Evolutionary conservation across 2,329 filamentous ascomycete species (phyloP), one percentile per base, ranked within the genome.

Genomic region (Diaporthe nobilis): DNA sequence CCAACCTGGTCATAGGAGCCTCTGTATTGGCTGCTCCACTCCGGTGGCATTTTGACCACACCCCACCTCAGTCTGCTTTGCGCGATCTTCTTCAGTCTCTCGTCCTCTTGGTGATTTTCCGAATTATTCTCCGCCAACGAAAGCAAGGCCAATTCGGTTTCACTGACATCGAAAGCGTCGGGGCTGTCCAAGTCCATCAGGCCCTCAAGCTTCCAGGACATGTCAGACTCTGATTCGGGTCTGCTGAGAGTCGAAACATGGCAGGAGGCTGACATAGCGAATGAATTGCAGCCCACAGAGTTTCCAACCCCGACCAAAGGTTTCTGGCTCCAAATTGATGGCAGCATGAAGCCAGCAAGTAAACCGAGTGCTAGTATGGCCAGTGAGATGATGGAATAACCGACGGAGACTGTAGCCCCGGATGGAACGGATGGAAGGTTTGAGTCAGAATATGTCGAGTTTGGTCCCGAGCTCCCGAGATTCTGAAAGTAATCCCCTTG

Each of bases 21-120:
- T 12, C 51, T 55, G 51, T 25, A 55, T 25, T 55, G 51, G 10
- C n/a, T 28, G 25, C 15, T 28, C 51, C 51, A 55, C 51, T 13
- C 25, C 51, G n/a, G 51, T 55, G 51, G n/a, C n/a, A 55, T 28
- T 13, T 55, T 25, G 10, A 55, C 51, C 25, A 55, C 51, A 15
- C 51, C 51, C 51, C 51, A 55, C 51, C n/a, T 55, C 51, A 55
- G 51, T 55, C 51, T 55, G 51, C 51, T 55, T 17, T 55, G 51
- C 15, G 51, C 51, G 15, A 55, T 55, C 51, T 13, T 25, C 51
- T 28, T 28, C 10, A 53, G 25, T 53, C 12, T 55, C 51, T 13
- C 15, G 8, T 25, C n/a, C n/a, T 15, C 51, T 25, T 25, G 22
- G 49, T 51, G 10, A 7, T 17, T 25, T 55, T 13, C 25, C 12